Conservation (phyloP, 2,329 filamentous ascomycete genomes). For the Zymoseptoria tritici region DNA sequence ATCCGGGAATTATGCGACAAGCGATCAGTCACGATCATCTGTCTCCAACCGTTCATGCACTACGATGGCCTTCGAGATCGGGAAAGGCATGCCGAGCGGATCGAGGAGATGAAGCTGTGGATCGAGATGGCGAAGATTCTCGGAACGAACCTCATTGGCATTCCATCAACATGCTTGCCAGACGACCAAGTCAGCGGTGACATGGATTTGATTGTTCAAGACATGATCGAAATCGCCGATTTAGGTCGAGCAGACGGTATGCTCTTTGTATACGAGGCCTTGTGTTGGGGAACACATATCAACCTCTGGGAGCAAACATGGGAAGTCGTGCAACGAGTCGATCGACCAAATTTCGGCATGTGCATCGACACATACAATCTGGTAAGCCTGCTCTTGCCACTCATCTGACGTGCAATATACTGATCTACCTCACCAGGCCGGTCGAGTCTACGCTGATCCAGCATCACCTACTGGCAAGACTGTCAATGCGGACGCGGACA, state of each 20-base stretch:
- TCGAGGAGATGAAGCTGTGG: constrained; percentile 62
- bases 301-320: constrained; percentile 67
- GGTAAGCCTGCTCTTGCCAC: not conserved
- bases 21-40: constrained; percentile 53
- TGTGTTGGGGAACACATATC: constrained; percentile 64
- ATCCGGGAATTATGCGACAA: constrained; percentile 52
- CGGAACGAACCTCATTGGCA: constrained; percentile 63
- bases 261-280: constrained; percentile 64
- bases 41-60: constrained; percentile 69
- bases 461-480: constrained; percentile 45
- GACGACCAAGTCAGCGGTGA: constrained; percentile 45
- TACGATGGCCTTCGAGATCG: constrained; percentile 67
- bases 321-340: constrained; percentile 58
- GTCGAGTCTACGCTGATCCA: constrained; percentile 64
- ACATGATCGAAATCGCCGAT: constrained; percentile 60
- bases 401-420: not conserved
- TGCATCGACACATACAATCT: constrained; percentile 77
- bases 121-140: constrained; percentile 58
- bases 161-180: constrained; percentile 64
- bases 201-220: constrained; percentile 50
- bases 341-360: constrained; percentile 65
- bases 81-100: constrained; percentile 46
- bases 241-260: constrained; percentile 54
- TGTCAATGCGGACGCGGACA: constrained; percentile 47
- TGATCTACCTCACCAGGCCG: constrained; percentile 37